These are phyloP conservation scores for Crithidia expoeki DNA, from an alignment of 208 protist species.

Conservation along the genomic window DNA sequence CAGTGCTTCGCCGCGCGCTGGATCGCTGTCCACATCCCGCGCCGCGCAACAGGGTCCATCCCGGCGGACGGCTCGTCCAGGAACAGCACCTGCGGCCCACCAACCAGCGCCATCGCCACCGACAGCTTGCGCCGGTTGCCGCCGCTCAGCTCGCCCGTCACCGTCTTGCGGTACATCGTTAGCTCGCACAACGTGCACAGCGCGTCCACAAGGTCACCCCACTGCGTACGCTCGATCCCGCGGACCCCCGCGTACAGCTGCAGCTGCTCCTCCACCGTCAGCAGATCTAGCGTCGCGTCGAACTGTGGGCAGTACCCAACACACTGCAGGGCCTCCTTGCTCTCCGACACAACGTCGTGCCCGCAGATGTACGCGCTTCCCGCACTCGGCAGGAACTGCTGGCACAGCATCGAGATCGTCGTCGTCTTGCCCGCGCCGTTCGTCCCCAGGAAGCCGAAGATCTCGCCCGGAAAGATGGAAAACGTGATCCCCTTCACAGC, in stretches of 20 bases:
- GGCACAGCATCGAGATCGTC: conserved; percentile 79
- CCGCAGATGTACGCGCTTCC: conserved; percentile 58
- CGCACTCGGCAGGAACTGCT: conserved; percentile 67
- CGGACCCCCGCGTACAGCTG: conserved; percentile 36
- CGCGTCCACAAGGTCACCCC: conserved; percentile 31
- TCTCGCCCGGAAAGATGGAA: conserved; percentile 67
- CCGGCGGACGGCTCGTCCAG: conserved; percentile 78
- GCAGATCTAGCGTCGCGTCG: conserved; percentile 91
- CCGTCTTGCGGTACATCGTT: conserved; percentile 30
- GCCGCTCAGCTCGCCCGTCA: conserved; percentile 39
- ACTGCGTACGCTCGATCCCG: conserved; percentile 31
- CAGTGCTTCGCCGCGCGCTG: conserved; percentile 58
- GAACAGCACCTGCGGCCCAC: conserved; percentile 55
- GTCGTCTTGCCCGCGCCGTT: conserved; percentile 92
- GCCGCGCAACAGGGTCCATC: conserved; percentile 67
- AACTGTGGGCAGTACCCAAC: conserved; percentile 97
- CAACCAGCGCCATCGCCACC: conserved; percentile 69
- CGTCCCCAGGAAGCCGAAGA: conserved; percentile 89
- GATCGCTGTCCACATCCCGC: conserved; percentile 69
- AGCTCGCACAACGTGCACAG: conserved; percentile 40
- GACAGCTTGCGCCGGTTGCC: conserved; percentile 82
- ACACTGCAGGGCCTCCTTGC: conserved; percentile 47
- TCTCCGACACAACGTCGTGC: conserved; percentile 39
- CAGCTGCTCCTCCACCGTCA: conserved; percentile 95
- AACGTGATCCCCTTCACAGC: conserved; percentile 75